Evolutionary conservation across 1,284 basidiomycete genomes (phyloP), one percentile per base, ranked within the genome.

Genomic region (Pulveroboletus ridleyi): DNA sequence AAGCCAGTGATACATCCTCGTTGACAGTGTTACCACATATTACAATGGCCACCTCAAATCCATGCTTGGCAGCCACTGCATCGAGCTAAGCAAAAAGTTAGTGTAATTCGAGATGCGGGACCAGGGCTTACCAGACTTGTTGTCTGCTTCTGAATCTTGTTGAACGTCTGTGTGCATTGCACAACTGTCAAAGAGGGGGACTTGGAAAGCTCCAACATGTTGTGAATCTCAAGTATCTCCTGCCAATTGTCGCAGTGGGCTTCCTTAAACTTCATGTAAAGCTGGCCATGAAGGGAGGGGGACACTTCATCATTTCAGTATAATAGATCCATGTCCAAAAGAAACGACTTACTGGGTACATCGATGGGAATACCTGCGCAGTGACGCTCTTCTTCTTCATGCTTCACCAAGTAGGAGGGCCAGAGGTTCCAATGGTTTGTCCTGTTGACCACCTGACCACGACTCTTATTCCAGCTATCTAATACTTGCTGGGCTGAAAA

Each of bases 381-480:
- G 3, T 8, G 42, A 4, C 10, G 29, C 41, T 68, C 66, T 56
- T 68, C 11, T 8, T 46, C 14, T 23, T 63, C 47, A 18, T 67
- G 22, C 5, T 61, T 56, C 3, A 53, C 29, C 6, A 67, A 46
- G 39, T 68, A 68, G 20, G 23, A 25, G 6, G 50, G 6, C 17
- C 53, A 68, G 39, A 50, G 41, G 22, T 68, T 68, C 66, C 60
- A 68, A 55, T 66, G 62, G 49, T 68, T 68, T 10, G 33, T 56
- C 13, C 14, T 14, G 23, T 13, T 55, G 35, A 55, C 39, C 22
- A 35, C 35, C 35, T 9, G 35, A 35, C 35, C 35, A 35, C 35
- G 35, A 35, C 35, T 35, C 35, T 35, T 35, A 13, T 35, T 35
- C 35, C 35, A 35, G 35, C 35, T 35, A 9, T 35, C 35, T 4